Percentiles rank a stretch among this genome's conserved stretches.
phyloP scores from a whole-genome alignment of 805 yeast species.

The Yamadazyma kitorensis region DNA sequence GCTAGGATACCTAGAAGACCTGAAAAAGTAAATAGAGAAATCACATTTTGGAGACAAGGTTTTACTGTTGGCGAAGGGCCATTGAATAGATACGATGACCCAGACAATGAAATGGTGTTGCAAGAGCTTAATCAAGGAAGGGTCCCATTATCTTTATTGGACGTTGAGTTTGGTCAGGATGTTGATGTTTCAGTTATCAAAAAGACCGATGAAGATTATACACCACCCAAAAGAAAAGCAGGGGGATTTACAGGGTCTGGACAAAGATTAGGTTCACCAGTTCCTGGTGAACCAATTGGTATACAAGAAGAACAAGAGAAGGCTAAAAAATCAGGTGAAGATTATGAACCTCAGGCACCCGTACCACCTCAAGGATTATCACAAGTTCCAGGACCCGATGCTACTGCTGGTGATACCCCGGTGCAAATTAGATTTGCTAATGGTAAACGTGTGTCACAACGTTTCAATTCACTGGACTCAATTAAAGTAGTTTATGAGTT shows the following conservation, averaged over 20 bases:
- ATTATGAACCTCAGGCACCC: slow-evolving; percentile 9
- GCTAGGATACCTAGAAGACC: slow-evolving; percentile 22
- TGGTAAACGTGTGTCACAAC: slow-evolving; percentile 66
- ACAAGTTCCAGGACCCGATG: slow-evolving; percentile 19
- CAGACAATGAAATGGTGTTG: slow-evolving; percentile 75
- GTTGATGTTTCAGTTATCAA: slow-evolving; percentile 87
- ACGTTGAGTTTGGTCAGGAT: slow-evolving; percentile 86
- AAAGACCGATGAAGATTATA: slow-evolving; percentile 77
- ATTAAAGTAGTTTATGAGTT: slow-evolving; percentile 67
- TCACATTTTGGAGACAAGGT: slow-evolving; percentile 96
- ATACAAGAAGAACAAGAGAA: slow-evolving; percentile 13
- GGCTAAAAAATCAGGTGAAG: neutral
- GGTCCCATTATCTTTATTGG: slow-evolving; percentile 81
- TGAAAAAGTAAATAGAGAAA: slow-evolving; percentile 65
- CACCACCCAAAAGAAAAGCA: slow-evolving; percentile 56
- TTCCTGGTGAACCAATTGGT: slow-evolving; percentile 66
- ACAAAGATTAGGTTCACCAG: slow-evolving; percentile 83
- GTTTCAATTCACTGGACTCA: slow-evolving; percentile 62
- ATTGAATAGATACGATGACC: slow-evolving; percentile 85
- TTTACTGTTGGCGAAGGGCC: slow-evolving; percentile 93
- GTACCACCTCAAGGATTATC: slow-evolving; percentile 17
- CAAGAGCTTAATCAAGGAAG: slow-evolving; percentile 83
- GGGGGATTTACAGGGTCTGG: slow-evolving; percentile 81
- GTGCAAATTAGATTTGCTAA: slow-evolving; percentile 83
- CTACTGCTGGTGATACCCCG: slow-evolving; percentile 58